phyloP scores from a whole-genome alignment of 2,329 filamentous ascomycete species.

The Fonsecaea pugnacius region DNA sequence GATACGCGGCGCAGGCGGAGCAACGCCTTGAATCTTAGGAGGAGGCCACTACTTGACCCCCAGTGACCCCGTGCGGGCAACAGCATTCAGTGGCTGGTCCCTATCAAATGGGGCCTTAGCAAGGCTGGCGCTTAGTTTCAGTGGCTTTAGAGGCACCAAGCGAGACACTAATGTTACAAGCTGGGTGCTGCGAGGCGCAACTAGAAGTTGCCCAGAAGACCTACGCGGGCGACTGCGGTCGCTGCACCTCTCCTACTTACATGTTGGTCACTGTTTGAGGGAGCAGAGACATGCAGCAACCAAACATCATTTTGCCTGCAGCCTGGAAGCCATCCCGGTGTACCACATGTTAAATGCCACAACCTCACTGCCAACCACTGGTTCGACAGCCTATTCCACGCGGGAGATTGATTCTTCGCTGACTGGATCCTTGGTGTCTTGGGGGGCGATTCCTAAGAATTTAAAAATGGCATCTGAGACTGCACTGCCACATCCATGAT shows the following conservation, averaged over 20 bases:
- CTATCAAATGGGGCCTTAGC: constrained; percentile 6
- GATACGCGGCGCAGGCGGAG: constrained; percentile 25
- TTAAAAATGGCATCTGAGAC: constrained; percentile 23
- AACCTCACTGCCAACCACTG: neutral
- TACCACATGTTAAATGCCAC: neutral
- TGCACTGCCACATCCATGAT: constrained; percentile 19
- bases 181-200: constrained; percentile 4
- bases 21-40: constrained; percentile 9
- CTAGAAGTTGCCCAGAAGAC: neutral
- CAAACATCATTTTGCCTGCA: neutral
- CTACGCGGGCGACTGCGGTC: neutral
- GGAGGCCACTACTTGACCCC: neutral
- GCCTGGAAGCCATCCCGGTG: neutral
- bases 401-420: constrained; percentile 3
- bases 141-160: constrained; percentile 8
- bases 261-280: neutral
- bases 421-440: constrained; percentile 1
- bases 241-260: neutral
- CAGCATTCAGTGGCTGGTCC: constrained; percentile 11
- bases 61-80: constrained; percentile 6
- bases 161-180: constrained; percentile 27
- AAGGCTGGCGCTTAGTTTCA: constrained; percentile 12
- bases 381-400: constrained; percentile 3
- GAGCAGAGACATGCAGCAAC: neutral
- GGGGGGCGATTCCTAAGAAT: constrained; percentile 6